Conservation (phyloP, 306 rosid species). For the Sicyos baderoa region DNA sequence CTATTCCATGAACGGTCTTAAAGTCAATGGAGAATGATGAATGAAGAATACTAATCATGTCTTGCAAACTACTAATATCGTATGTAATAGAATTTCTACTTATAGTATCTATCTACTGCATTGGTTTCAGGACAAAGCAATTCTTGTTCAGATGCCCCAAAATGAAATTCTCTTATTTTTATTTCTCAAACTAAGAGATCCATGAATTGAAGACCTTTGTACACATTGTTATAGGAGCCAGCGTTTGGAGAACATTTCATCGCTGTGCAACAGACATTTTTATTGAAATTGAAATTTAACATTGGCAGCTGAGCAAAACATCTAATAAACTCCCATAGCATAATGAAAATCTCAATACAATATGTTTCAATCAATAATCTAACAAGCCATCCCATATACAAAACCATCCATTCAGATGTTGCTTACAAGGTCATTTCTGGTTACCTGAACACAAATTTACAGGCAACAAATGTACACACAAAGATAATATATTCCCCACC, state of each 20-base stretch:
- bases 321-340: neutral
- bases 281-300: too few relatives aligned
- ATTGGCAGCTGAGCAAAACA: too few relatives aligned
- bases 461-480: slow-evolving; percentile 47
- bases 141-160: neutral
- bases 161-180: slow-evolving; percentile 9
- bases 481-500: slow-evolving; percentile 31
- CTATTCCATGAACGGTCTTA: slow-evolving; percentile 6
- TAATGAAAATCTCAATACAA: neutral
- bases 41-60: neutral
- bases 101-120: neutral
- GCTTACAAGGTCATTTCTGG: slow-evolving; percentile 24
- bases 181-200: neutral
- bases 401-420: slow-evolving; percentile 25
- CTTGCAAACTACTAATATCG: neutral
- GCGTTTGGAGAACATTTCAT: neutral
- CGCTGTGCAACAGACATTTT: neutral
- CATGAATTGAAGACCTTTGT: neutral
- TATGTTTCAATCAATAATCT: slow-evolving; percentile 23
- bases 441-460: slow-evolving; percentile 21
- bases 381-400: slow-evolving; percentile 43
- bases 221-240: neutral
- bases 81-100: slow-evolving; percentile 9
- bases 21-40: slow-evolving; percentile 17
- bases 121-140: neutral